Base-by-base conservation (phyloP, 176 grass and related monocot genomes). In the Lolium perenne region DNA sequence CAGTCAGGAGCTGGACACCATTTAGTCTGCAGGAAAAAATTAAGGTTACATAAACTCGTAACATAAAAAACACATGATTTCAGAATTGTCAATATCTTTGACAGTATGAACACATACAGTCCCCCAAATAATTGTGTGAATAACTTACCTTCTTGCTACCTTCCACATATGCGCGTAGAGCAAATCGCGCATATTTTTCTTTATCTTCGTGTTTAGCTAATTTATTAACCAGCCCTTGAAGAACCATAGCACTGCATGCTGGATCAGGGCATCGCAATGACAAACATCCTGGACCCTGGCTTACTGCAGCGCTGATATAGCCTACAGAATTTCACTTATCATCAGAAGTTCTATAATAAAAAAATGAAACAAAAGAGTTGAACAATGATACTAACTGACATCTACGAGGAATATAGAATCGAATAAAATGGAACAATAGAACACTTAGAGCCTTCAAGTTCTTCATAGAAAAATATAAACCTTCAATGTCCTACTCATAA, bases 1-100 rank as follows among this genome's bases (percentile, higher is more conserved):
- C 97, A 99, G 68, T 93, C 94, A 83, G 97, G 94, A 71, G 88
- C 93, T 48, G 97, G 97, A 68, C 97, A 99, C 97, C 97, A 99
- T 90, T 99, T 99, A 78, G 82, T 94, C 97, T 97, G 83, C 69
- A 93, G 18, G 6, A 83, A 79, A 89, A 23, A 35, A 74, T 11
- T 45, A 87, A 80, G 54, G 53, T 76, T 43, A 75, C 26, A 68
- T 20, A 73, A 60, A 38, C 40, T 4, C 67, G 62, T 80, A 54
- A 59, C 26, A 67, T 69, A 59, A 51, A 72, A 40, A 55, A 26
- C 67, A 45, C 9, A 87, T 48, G 58, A 45, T 68, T 18, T 63
- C 17, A 80, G 59, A 83, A 69, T 41, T 59, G 77, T 65, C 32
- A 82, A 88, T 78, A n/a, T 38, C 23, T 21, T 54, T 70, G 32